Evolutionary conservation across 768 basidiomycete species (phyloP), one percentile per base, ranked within the genome.

Genomic region (Boletus subcaerulescens): DNA sequence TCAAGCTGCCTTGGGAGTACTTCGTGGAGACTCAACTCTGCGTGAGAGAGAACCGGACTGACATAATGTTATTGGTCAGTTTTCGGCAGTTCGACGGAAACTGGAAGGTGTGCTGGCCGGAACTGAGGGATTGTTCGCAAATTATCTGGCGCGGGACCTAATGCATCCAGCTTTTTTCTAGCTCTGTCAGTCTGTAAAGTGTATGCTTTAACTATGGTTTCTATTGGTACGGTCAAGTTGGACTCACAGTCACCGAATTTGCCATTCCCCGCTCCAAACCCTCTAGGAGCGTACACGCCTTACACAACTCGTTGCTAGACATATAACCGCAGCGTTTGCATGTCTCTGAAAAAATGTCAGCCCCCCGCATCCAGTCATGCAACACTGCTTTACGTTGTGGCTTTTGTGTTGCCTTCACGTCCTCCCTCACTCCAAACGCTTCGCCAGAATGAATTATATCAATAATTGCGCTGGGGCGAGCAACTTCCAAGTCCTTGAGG

Each of bases 371-470:
- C 40, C 17, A 7, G 35, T n/a, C 45, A 52, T 17, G 20, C 26
- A 38, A 29, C 5, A 50, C 26, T 29, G 44, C 76, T 88, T 70
- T 72, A 96, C 94, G 91, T 71, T 94, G 91, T 29, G 78, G 71
- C 68, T 93, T 93, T 69, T 93, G 89, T 0, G 82, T 81, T 13
- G 85, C 86, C 65, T 86, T 91, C n/a, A 95, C 82, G 59, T 89
- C 89, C 45, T 92, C 88, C 59, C 81, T 84, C 20, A 95, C 76
- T 66, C 93, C 91, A 62, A 94, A 94, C 2, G 90, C 87, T 67
- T 98, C 95, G 8, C 95, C 95, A 0, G 91, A 94, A 70, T 97
- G 93, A 29, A 98, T 97, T 56, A 98, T 96, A 69, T 99, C 97
- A 58, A 99, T 92, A 60, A 99, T 97, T 1, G 92, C 92, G 65